A percentile compares a stretch with the other conserved stretches of the same genome.
These are phyloP conservation scores for Sugiyamaella xylanicola DNA, from an alignment of 1,139 yeast species.

Conservation along the genomic window DNA sequence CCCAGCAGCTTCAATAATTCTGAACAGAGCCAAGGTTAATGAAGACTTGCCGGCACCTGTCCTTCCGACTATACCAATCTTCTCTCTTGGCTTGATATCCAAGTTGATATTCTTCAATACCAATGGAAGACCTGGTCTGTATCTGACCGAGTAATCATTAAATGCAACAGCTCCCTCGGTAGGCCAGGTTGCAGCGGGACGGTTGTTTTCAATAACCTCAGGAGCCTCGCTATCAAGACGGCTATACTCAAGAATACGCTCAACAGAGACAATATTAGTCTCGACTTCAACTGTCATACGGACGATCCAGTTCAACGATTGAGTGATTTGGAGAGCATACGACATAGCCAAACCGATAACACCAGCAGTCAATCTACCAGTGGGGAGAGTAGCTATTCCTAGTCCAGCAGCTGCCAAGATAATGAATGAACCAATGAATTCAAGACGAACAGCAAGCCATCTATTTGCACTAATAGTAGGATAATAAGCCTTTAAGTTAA, in stretches of 20 bases:
- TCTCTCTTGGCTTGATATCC: slow-evolving; percentile 72
- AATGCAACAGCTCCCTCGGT: slow-evolving; percentile 69
- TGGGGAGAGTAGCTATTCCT: slow-evolving; percentile 65
- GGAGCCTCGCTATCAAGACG: slow-evolving; percentile 80
- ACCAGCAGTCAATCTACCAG: slow-evolving; percentile 80
- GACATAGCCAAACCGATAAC: slow-evolving; percentile 90
- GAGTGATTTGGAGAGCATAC: slow-evolving; percentile 90
- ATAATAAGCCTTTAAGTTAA: slow-evolving; percentile 86
- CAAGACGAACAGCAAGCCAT: slow-evolving; percentile 95
- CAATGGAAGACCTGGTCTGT: slow-evolving; percentile 80
- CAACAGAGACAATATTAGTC: slow-evolving; percentile 94
- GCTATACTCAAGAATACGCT: slow-evolving; percentile 88
- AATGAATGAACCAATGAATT: slow-evolving; percentile 83
- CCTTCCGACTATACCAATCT: slow-evolving; percentile 86
- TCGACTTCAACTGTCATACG: slow-evolving; percentile 98
- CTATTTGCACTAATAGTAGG: slow-evolving; percentile 94
- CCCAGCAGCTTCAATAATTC: slow-evolving; percentile 78
- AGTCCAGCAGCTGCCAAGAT: slow-evolving; percentile 85
- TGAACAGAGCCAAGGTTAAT: slow-evolving; percentile 81
- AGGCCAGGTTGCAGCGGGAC: slow-evolving; percentile 83
- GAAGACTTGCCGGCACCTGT: slow-evolving; percentile 98
- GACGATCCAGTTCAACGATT: slow-evolving; percentile 94
- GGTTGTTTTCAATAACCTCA: slow-evolving; percentile 61
- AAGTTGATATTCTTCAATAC: slow-evolving; percentile 74
- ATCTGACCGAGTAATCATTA: slow-evolving; percentile 75